A percentile compares a stretch with the other conserved stretches of the same genome.
Conservation (phyloP, 805 yeast species). For the Candida vartiovaarae region DNA sequence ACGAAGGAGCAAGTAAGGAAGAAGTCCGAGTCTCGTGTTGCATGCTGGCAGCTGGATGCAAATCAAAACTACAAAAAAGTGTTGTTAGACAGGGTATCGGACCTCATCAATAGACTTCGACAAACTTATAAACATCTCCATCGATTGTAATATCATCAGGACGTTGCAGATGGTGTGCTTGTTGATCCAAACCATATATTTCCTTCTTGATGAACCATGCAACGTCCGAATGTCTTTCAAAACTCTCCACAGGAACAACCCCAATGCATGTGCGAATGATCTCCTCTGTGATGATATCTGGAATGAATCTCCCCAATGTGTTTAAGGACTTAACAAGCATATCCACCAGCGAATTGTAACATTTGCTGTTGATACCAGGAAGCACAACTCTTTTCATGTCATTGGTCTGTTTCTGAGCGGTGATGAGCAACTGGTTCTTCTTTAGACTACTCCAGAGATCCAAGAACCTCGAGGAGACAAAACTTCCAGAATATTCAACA, state of each 20-base stretch:
- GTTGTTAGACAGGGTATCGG: no score
- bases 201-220: conserved; percentile 22
- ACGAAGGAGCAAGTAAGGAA: no score
- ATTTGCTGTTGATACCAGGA: conserved; percentile 19
- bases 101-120: background rate
- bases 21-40: no score
- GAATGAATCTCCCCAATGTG: conserved; percentile 16
- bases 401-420: conserved; percentile 5
- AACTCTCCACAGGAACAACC: conserved; percentile 10
- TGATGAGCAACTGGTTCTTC: conserved; percentile 8
- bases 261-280: conserved; percentile 18
- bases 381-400: conserved; percentile 10
- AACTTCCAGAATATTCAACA: conserved; percentile 35
- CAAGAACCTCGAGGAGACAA: conserved; percentile 38
- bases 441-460: conserved; percentile 35
- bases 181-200: conserved; percentile 3
- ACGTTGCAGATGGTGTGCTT: background rate
- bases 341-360: conserved; percentile 13
- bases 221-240: conserved; percentile 18
- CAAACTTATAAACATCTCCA: conserved; percentile 6
- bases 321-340: conserved; percentile 18
- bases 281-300: conserved; percentile 17
- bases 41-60: no score
- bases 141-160: conserved; percentile 3
- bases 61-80: no score